A percentile compares a stretch with the other conserved stretches of the same genome.
Conservation (phyloP, 495 filamentous ascomycete genomes). For the Acidomyces sp. region DNA sequence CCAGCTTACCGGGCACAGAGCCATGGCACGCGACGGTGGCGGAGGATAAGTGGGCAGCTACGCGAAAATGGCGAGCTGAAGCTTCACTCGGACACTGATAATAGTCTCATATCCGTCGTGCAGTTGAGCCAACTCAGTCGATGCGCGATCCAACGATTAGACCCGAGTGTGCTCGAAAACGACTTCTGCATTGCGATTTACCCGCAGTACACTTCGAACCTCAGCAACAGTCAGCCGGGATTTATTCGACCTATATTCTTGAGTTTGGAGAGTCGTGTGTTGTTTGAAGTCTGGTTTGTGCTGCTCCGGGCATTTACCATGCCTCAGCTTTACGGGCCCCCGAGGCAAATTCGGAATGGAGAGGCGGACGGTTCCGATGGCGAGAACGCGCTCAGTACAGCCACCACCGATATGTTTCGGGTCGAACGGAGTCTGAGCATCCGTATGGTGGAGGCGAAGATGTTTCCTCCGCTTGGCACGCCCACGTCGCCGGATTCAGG, state of each 20-base stretch:
- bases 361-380: constrained; percentile 13
- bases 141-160: constrained; percentile 76
- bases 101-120: constrained; percentile 63
- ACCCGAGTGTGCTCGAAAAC: constrained; percentile 84
- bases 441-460: constrained; percentile 48
- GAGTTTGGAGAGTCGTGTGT: constrained; percentile 68
- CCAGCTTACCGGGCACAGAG: constrained; percentile 44
- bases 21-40: constrained; percentile 53
- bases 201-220: constrained; percentile 60
- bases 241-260: constrained; percentile 69
- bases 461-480: constrained; percentile 27
- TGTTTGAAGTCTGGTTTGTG: constrained; percentile 96
- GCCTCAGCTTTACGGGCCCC: constrained; percentile 70
- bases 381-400: constrained; percentile 19
- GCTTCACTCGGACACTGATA: constrained; percentile 70
- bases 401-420: constrained; percentile 47
- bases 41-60: constrained; percentile 78
- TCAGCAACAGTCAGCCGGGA: constrained; percentile 41
- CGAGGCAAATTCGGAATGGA: constrained; percentile 23
- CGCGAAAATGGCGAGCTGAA: constrained; percentile 94
- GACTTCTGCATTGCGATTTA: constrained; percentile 91
- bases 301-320: constrained; percentile 84
- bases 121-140: constrained; percentile 82
- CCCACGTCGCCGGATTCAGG: constrained; percentile 8
- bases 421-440: constrained; percentile 49